Evolutionary conservation across 2,329 filamentous ascomycete genomes (phyloP).

Genomic region (Lecanicillium sp.): DNA sequence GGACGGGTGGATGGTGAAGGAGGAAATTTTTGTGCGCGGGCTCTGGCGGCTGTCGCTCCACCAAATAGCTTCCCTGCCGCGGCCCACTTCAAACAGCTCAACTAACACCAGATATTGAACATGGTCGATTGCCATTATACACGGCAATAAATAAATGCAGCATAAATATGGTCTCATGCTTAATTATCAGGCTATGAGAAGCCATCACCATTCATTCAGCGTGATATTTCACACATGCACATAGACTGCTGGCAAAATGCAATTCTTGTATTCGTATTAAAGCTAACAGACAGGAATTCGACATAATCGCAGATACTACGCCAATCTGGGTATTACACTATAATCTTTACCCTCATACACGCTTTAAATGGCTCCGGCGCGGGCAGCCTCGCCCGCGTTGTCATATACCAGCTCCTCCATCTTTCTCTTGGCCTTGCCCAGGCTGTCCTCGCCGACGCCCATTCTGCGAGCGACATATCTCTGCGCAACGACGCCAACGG

Average conservation of each 20-base stretch:
- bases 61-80: background rate
- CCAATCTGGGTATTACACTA: slow-evolving; percentile 6
- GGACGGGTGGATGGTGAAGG: background rate
- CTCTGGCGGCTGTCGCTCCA: background rate
- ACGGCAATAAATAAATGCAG: too few species aligned
- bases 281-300: slow-evolving; percentile 1
- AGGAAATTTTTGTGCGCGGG: background rate
- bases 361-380: slow-evolving; percentile 48
- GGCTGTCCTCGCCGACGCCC: slow-evolving; percentile 81
- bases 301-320: slow-evolving; percentile 5
- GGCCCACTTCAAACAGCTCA: too few species aligned
- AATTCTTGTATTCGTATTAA: too few species aligned
- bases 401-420: slow-evolving; percentile 51
- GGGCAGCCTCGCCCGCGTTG: slow-evolving; percentile 52
- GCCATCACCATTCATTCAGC: too few species aligned
- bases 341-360: background rate
- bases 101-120: too few species aligned
- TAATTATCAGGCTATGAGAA: too few species aligned
- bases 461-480: slow-evolving; percentile 90
- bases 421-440: slow-evolving; percentile 56
- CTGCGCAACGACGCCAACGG: slow-evolving; percentile 83
- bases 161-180: too few species aligned
- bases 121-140: too few species aligned
- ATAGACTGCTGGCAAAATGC: too few species aligned
- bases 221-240: too few species aligned